phyloP scores from a whole-genome alignment of 2,329 filamentous ascomycete species.

The Lecanicillium sp. region DNA sequence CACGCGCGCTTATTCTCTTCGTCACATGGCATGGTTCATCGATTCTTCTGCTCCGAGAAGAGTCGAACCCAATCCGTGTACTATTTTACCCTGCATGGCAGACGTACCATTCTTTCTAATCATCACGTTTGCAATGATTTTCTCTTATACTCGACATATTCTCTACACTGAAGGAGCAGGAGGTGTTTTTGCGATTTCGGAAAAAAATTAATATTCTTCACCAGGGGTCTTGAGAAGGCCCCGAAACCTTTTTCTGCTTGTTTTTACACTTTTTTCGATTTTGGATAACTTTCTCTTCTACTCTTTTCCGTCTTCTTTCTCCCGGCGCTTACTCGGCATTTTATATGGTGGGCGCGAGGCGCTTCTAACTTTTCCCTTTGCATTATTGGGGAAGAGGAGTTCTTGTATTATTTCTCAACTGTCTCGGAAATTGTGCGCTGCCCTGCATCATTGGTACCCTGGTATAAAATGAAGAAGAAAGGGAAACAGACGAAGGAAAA shows the following conservation, averaged over 20 bases:
- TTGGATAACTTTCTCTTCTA: background rate
- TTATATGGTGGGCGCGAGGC: background rate
- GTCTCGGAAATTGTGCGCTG: too few species aligned
- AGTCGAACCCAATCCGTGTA: background rate
- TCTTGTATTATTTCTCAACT: background rate
- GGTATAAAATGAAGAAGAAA: background rate
- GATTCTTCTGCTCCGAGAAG: too few species aligned
- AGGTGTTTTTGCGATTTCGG: conserved; percentile 9
- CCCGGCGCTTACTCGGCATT: background rate
- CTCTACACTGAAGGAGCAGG: conserved; percentile 9
- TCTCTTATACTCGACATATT: conserved; percentile 1
- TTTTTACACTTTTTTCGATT: background rate
- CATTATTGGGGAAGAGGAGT: background rate
- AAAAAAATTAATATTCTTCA: background rate
- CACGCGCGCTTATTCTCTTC: conserved; percentile 4
- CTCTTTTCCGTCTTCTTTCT: conserved; percentile 4
- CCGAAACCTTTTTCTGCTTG: background rate
- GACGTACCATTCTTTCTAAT: conserved; percentile 11
- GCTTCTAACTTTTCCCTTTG: conserved; percentile 3
- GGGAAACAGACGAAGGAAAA: background rate
- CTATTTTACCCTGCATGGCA: conserved; percentile 5
- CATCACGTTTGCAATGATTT: conserved; percentile 12
- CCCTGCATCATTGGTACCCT: too few species aligned
- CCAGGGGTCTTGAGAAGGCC: background rate
- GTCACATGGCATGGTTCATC: background rate